phyloP scores from a whole-genome alignment of 495 filamentous ascomycete species.

The Trichocladium uniseriatum region DNA sequence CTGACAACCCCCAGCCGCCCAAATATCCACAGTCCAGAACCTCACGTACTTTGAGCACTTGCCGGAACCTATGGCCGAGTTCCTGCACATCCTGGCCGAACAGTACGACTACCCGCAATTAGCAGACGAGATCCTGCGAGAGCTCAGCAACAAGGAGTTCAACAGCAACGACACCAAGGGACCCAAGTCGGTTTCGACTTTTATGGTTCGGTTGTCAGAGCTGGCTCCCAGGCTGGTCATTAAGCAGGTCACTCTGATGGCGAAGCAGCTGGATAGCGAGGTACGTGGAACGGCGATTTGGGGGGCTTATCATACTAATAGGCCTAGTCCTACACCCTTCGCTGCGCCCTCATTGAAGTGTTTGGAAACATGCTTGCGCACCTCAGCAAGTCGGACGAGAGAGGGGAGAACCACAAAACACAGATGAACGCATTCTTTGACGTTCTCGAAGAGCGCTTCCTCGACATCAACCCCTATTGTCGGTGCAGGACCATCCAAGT shows the following conservation, averaged over 20 bases:
- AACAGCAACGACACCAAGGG: constrained; percentile 91
- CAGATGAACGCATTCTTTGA: constrained; percentile 97
- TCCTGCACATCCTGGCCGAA: constrained; percentile 87
- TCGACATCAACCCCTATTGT: constrained; percentile 96
- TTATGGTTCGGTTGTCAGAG: constrained; percentile 93
- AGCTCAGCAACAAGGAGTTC: constrained; percentile 95
- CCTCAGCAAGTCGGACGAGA: constrained; percentile 82
- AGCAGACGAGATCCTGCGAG: constrained; percentile 84
- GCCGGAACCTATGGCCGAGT: constrained; percentile 97
- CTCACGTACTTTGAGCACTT: constrained; percentile 97
- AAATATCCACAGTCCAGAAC: constrained; percentile 96
- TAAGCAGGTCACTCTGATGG: constrained; percentile 90
- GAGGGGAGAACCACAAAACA: constrained; percentile 79
- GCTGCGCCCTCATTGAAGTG: constrained; percentile 93
- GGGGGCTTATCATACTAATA: no score
- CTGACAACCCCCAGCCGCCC: constrained; percentile 59
- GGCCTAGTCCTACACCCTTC: constrained; percentile 90
- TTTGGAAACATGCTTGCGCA: constrained; percentile 93
- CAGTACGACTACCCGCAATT: constrained; percentile 98
- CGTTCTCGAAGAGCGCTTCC: constrained; percentile 87
- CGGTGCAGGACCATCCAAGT: constrained; percentile 88
- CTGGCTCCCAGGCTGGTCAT: constrained; percentile 84
- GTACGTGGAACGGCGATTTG: no score
- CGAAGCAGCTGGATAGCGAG: constrained; percentile 94
- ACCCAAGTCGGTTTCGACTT: constrained; percentile 95